phyloP scores from a whole-genome alignment of 306 rosid genomes.

The Ceratonia siliqua region DNA sequence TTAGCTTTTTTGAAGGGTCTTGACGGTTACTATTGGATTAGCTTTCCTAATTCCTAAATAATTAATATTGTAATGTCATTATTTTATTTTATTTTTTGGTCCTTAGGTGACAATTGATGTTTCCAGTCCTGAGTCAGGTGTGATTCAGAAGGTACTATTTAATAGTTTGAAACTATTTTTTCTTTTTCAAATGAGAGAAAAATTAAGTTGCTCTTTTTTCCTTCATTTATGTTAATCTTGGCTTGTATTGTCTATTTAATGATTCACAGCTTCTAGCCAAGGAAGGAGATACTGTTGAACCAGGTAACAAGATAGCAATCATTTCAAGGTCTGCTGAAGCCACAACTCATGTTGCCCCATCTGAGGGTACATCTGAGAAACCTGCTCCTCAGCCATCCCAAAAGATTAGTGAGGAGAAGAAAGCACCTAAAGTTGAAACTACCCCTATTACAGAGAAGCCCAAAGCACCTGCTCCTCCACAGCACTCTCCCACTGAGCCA shows the following conservation, averaged over 20 bases:
- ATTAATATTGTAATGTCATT: conserved; percentile 7
- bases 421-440: conserved; percentile 57
- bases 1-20: conserved; percentile 30
- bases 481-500: conserved; percentile 68
- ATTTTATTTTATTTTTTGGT: conserved; percentile 8
- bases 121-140: conserved; percentile 79
- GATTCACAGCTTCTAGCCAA: conserved; percentile 64
- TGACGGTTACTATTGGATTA: not conserved
- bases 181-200: not conserved
- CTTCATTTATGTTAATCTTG: conserved; percentile 7
- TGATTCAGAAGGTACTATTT: conserved; percentile 62
- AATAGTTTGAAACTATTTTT: not conserved
- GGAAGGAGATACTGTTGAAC: conserved; percentile 89
- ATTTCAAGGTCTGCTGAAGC: conserved; percentile 82
- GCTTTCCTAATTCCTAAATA: conserved; percentile 5
- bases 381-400: conserved; percentile 50
- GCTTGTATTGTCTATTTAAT: conserved; percentile 22
- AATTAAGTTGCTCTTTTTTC: not conserved
- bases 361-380: conserved; percentile 55
- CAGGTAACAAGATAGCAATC: conserved; percentile 82
- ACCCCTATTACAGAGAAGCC: conserved; percentile 46
- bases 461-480: conserved; percentile 50
- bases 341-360: conserved; percentile 69
- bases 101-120: conserved; percentile 83
- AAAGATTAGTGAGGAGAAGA: conserved; percentile 53